Evolutionary conservation across 2,329 filamentous ascomycete species (phyloP), one percentile per base, ranked within the genome.

Genomic region (Hyphodiscus sp.): DNA sequence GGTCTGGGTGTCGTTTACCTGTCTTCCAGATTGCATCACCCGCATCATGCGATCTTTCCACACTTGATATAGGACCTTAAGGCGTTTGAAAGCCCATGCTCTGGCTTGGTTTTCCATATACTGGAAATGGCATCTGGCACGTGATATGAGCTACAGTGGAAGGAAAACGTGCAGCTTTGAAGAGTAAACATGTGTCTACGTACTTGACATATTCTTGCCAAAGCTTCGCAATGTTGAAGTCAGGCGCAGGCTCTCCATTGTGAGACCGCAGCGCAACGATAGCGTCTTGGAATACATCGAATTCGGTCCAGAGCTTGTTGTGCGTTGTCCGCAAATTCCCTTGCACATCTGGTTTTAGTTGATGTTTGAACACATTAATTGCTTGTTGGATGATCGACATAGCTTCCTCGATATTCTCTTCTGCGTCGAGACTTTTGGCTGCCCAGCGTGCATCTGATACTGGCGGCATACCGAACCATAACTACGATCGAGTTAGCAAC

Each of bases 341-440:
- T 46, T 63, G 59, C 6, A 63, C 50, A 29, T 57, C 48, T 1
- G 62, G 59, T 29, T 50, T 51, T 11, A 48, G 51, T 1, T 56
- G 47, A 46, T 61, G 55, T 23, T 63, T 53, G 44, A 57, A 64
- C 9, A 63, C 54, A 51, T 61, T 56, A 26, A 63, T 23, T 2
- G 60, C 55, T 45, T 56, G 55, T 29, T 56, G 48, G 20, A 64
- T 58, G 33, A 59, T 49, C 1, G 59, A 53, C 8, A 64, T 46
- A 5, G 61, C 61, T 58, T 64, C 62, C 53, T 63, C 62, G 20
- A 63, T 62, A 18, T 64, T 61, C 1, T 47, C 47, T 46, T 51
- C 41, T 13, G 54, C 52, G 43, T 64, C 58, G 1, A 64, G 57
- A n/a, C 47, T 51, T 45, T 60, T 60, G 15, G 56, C 49, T 16